Conservation (phyloP, 73 alveolate genomes). For the Tetrahymena borealis region DNA sequence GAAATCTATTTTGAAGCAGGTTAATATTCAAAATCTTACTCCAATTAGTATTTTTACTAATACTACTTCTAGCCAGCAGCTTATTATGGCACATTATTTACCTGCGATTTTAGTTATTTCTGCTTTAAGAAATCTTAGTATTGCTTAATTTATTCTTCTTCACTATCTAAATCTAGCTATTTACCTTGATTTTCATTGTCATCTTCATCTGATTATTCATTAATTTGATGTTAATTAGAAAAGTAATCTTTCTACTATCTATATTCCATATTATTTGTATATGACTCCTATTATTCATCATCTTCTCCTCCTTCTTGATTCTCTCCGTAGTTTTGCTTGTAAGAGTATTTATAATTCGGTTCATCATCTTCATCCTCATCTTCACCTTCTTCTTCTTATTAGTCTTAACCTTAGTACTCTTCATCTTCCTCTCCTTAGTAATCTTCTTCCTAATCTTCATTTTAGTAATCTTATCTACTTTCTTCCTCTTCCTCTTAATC, state of each 20-base stretch:
- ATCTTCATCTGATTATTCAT: neutral
- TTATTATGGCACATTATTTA: neutral
- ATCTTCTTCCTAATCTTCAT: neutral
- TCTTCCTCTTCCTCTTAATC: neutral
- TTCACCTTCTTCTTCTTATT: neutral
- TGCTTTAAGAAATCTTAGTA: neutral
- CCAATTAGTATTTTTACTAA: neutral
- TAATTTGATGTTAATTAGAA: neutral
- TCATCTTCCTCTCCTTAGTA: neutral
- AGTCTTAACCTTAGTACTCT: neutral
- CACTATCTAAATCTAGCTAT: neutral
- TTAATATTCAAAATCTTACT: neutral
- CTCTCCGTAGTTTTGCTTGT: neutral
- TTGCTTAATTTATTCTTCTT: neutral
- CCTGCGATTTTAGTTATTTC: neutral
- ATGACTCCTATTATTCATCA: constrained; percentile 1
- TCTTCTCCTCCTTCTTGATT: neutral
- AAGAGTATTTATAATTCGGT: no score
- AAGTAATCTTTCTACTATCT: neutral
- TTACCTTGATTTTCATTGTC: neutral
- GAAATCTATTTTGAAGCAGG: neutral
- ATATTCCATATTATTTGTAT: neutral
- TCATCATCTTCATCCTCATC: neutral
- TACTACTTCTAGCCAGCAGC: neutral
- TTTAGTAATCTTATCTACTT: neutral